phyloP scores from a whole-genome alignment of 495 filamentous ascomycete genomes.

The Talaromyces ruber region DNA sequence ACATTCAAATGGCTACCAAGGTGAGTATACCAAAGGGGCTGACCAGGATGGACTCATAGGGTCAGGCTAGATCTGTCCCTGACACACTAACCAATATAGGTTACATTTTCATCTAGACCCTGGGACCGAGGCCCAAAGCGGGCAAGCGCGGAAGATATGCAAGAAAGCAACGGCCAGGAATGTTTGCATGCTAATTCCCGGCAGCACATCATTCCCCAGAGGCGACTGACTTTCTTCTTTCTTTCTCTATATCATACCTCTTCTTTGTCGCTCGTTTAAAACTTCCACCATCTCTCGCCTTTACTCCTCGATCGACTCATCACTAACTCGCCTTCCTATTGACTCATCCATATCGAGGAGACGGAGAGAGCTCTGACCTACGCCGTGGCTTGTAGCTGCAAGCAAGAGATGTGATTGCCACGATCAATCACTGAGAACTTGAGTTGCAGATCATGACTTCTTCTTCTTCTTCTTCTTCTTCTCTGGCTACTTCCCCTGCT shows the following conservation, averaged over 20 bases:
- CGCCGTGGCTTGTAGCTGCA: neutral
- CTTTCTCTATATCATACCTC: neutral
- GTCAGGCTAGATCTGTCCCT: neutral
- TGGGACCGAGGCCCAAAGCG: neutral
- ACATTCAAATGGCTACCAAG: neutral
- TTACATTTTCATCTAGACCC: neutral
- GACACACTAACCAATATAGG: neutral
- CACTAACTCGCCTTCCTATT: neutral
- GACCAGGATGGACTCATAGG: no score
- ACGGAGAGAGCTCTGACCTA: neutral
- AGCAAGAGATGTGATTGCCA: neutral
- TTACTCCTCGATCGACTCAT: neutral
- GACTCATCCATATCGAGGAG: neutral
- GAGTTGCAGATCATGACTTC: neutral
- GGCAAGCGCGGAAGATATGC: neutral
- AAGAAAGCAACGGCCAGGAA: neutral
- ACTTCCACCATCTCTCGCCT: neutral
- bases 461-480: neutral
- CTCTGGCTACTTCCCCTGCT: neutral
- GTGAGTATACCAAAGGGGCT: no score
- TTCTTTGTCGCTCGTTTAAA: neutral
- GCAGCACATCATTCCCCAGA: neutral
- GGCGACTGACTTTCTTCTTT: neutral
- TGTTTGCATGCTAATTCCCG: neutral
- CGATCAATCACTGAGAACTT: neutral